phyloP scores from a whole-genome alignment of 139 green algal species.

The Zygnema circumcarinatum region DNA sequence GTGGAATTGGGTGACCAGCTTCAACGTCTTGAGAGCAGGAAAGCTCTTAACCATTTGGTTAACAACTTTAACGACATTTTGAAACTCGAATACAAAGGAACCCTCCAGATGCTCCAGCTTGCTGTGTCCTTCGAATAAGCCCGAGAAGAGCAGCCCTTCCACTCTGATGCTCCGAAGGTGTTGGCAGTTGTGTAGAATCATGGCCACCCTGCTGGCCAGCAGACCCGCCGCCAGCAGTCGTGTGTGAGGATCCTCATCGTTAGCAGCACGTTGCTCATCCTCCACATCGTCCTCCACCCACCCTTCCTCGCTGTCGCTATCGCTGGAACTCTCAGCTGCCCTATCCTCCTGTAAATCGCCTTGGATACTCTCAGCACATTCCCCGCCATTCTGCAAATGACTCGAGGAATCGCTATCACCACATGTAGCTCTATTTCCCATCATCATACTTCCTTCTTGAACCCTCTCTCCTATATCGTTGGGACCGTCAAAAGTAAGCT shows the following conservation, averaged over 20 bases:
- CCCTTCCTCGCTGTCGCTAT: neutral
- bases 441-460: no score
- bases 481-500: no score
- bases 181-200: neutral
- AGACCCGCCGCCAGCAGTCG: neutral
- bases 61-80: neutral
- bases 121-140: neutral
- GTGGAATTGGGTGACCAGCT: constrained; percentile 12
- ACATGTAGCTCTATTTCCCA: no score
- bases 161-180: neutral
- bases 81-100: constrained; percentile 18
- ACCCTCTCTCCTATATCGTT: no score
- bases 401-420: no score
- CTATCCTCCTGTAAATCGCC: neutral
- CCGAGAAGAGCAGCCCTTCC: neutral
- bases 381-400: no score
- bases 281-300: neutral
- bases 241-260: neutral
- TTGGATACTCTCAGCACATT: neutral
- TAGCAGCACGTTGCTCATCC: neutral
- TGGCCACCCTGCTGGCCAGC: neutral
- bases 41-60: constrained; percentile 8
- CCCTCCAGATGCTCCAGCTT: constrained; percentile 16
- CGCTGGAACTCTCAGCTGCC: neutral
- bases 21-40: constrained; percentile 11